A percentile compares a stretch with the other conserved stretches of the same genome.
Evolutionary conservation across 768 basidiomycete genomes (phyloP).

Genomic region (Exsudoporus frostii): DNA sequence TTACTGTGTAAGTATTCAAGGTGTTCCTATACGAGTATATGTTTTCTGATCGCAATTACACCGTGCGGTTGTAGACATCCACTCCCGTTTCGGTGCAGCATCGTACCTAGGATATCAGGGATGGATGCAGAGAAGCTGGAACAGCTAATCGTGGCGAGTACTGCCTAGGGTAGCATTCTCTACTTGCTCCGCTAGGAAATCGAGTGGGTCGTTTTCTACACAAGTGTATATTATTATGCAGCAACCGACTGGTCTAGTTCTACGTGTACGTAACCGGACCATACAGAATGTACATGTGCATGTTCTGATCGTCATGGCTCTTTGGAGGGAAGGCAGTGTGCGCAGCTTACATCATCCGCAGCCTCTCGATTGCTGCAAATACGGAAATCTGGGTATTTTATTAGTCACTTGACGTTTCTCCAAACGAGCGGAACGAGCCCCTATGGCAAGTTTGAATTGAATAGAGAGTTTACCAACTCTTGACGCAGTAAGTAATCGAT

Average conservation of each 20-base stretch:
- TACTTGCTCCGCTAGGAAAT: not conserved
- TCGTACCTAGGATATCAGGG: constrained; percentile 5
- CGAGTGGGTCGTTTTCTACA: not conserved
- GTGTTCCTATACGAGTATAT: not conserved
- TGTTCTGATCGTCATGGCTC: not conserved
- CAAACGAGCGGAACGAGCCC: no score
- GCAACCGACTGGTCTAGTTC: not conserved
- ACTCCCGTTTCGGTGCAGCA: constrained; percentile 16
- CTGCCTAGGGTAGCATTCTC: constrained; percentile 1
- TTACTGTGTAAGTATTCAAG: constrained; percentile 11
- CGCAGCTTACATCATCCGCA: not conserved
- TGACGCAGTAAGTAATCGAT: no score
- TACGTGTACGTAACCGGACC: not conserved
- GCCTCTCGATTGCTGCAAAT: no score
- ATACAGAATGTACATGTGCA: not conserved
- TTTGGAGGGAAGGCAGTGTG: not conserved
- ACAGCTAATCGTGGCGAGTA: constrained; percentile 11
- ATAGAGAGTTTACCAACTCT: no score
- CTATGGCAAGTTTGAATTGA: no score
- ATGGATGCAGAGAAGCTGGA: constrained; percentile 8
- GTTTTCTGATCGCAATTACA: not conserved
- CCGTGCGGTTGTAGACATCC: constrained; percentile 5
- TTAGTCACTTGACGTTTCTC: no score
- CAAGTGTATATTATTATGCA: not conserved
- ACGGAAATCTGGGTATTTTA: no score